These are phyloP conservation scores for Castanea mollissima DNA, from an alignment of 306 rosid genomes.

Conservation along the genomic window DNA sequence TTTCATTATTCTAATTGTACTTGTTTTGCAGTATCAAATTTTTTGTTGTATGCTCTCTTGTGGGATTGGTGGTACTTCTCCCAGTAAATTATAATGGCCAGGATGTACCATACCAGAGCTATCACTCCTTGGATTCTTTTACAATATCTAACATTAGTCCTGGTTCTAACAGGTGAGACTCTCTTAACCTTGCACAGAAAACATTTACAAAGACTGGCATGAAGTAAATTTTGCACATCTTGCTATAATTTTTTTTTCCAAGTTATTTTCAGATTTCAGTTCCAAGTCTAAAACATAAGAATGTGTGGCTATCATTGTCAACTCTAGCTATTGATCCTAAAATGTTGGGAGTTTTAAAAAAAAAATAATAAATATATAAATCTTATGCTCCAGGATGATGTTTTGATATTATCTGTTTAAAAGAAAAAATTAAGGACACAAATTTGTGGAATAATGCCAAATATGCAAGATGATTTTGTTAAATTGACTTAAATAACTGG, in stretches of 20 bases:
- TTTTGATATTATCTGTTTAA: background rate
- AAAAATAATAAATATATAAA: too few relatives aligned
- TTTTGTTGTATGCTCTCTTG: slow-evolving; percentile 62
- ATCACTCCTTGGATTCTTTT: slow-evolving; percentile 63
- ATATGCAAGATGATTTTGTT: background rate
- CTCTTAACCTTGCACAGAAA: background rate
- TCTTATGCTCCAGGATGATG: background rate
- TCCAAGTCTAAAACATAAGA: background rate
- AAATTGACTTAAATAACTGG: background rate
- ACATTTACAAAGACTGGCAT: background rate
- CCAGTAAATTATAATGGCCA: slow-evolving; percentile 59
- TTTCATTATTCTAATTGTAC: background rate
- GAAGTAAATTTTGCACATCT: background rate
- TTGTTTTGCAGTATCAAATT: slow-evolving; percentile 61
- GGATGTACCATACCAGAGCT: slow-evolving; percentile 21
- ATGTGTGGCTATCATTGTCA: background rate
- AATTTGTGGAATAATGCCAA: background rate
- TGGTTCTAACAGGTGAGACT: slow-evolving; percentile 73
- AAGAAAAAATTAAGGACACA: background rate
- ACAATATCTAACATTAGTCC: slow-evolving; percentile 68
- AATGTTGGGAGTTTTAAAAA: background rate
- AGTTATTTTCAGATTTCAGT: background rate
- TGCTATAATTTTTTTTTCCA: background rate
- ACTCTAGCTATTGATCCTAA: background rate
- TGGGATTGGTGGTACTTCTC: slow-evolving; percentile 67